A percentile compares a stretch with the other conserved stretches of the same genome.
phyloP scores from a whole-genome alignment of 208 protist genomes.

The Trypanosoma lewisi region DNA sequence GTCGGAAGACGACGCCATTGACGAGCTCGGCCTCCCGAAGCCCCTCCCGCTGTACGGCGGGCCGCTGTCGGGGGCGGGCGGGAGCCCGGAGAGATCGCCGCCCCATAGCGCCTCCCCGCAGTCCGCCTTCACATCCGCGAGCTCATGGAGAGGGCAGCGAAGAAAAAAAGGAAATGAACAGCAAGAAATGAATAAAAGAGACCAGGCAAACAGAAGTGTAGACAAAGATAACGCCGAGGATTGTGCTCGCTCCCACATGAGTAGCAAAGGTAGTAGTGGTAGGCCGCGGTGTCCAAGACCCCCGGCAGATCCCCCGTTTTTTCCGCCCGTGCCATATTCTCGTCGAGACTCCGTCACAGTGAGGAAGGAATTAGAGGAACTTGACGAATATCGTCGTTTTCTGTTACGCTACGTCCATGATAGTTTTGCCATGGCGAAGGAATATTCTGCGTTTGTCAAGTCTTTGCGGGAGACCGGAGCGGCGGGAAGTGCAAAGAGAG shows the following conservation, averaged over 20 bases:
- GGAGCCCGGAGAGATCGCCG: no score
- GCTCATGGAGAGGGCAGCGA: no score
- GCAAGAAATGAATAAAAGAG: no score
- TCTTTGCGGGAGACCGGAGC: background rate
- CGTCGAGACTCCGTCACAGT: constrained; percentile 13
- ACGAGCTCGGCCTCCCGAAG: constrained; percentile 24
- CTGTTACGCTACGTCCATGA: constrained; percentile 21
- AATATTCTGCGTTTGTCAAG: constrained; percentile 13
- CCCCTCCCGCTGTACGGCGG: constrained; percentile 14
- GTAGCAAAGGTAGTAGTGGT: background rate
- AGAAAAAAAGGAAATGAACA: no score
- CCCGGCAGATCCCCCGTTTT: constrained; percentile 16
- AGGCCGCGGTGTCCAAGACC: background rate
- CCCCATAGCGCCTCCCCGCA: no score
- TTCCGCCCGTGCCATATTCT: constrained; percentile 21
- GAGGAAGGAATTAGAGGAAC: constrained; percentile 17
- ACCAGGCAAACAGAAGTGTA: background rate
- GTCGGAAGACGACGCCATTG: constrained; percentile 27
- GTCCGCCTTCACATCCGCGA: no score
- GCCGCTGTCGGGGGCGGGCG: background rate
- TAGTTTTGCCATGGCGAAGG: constrained; percentile 14
- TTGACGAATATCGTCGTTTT: constrained; percentile 24
- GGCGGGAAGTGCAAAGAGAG: no score
- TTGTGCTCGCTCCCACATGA: background rate
- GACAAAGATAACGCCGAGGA: no score